Evolutionary conservation across 805 yeast species (phyloP).

Genomic region (Ogataea dorogensis): DNA sequence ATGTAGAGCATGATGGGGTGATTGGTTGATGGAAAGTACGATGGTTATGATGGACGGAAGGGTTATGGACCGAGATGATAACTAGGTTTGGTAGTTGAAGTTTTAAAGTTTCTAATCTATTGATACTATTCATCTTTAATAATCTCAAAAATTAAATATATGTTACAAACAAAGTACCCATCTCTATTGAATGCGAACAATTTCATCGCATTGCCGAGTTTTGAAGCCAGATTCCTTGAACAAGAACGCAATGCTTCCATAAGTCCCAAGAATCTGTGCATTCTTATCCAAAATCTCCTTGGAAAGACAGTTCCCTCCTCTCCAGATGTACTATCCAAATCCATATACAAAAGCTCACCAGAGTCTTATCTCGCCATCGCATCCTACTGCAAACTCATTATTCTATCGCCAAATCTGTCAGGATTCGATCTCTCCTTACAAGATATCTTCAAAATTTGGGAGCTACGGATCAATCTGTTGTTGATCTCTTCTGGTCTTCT

Average conservation of each 20-base stretch:
- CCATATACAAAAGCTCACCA: constrained; percentile 4
- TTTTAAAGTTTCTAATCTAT: not conserved
- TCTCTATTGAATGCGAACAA: constrained; percentile 28
- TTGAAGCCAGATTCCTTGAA: constrained; percentile 14
- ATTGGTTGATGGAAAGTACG: too few relatives aligned
- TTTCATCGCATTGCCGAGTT: constrained; percentile 25
- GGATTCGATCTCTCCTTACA: constrained; percentile 15
- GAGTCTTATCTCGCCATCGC: constrained; percentile 25
- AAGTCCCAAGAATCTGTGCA: constrained; percentile 9
- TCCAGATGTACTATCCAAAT: constrained; percentile 1
- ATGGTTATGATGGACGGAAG: not conserved
- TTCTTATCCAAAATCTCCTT: constrained; percentile 9
- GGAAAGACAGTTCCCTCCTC: constrained; percentile 2
- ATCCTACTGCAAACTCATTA: constrained; percentile 28
- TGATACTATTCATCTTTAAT: not conserved
- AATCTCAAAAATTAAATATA: constrained; percentile 6
- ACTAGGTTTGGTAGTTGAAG: too few relatives aligned
- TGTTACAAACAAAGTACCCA: constrained; percentile 28
- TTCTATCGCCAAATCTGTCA: constrained; percentile 25
- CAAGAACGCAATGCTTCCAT: constrained; percentile 7
- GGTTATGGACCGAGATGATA: not conserved
- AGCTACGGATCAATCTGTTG: constrained; percentile 26
- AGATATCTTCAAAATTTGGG: constrained; percentile 48
- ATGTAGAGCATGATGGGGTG: too few relatives aligned
- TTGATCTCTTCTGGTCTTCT: constrained; percentile 19